Base-by-base conservation (phyloP, 192 early-diverging fungal species). In the Coemansia sp. region DNA sequence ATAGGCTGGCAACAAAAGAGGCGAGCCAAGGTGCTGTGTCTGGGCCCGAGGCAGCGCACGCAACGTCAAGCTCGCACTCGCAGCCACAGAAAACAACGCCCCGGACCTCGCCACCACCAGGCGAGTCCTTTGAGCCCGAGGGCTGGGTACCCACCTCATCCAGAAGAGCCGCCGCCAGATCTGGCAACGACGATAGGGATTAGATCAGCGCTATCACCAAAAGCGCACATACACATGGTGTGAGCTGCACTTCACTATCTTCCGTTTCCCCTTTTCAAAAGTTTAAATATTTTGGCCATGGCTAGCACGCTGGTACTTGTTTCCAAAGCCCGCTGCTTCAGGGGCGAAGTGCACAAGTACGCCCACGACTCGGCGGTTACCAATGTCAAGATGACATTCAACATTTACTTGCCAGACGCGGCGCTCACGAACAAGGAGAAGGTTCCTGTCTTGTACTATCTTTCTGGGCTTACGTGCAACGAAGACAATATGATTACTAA, bases 401-500 rank as follows among this genome's bases (percentile, higher is more conserved):
- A 84, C 66, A 85, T 91, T 38, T 96, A 88, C 66, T 60, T 92
- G 36, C 94, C 94, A 14, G 73, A 83, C 48, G 36, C 12, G 14
- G 79, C 72, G 62, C 41, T 76, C 35, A 41, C 70, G 14, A 26
- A 37, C 28, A 48, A 45, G 11, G 59, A 58, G 60, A 62, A 47
- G 39, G 73, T 76, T 10, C 71, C 79, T 13, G 70, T 76, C 28
- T 59, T 95, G 6, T 90, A 89, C 74, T 95, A 85, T 62, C 81
- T 95, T 3, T 87, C 91, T 14, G 94, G 94, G n/a, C 83, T 95
- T 53, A 91, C 91, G 0, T 88, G 90, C 69, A 90, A 80, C 45
- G 89, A 92, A 53, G 95, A 96, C 79, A 96, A 96, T 84, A 94
- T 95, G 83, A 72, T 92, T 57, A 88, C 88, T 68, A 96, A 96